Evolutionary conservation across 2,329 filamentous ascomycete genomes (phyloP), one percentile per base, ranked within the genome.

Genomic region (Daldinia sp.): DNA sequence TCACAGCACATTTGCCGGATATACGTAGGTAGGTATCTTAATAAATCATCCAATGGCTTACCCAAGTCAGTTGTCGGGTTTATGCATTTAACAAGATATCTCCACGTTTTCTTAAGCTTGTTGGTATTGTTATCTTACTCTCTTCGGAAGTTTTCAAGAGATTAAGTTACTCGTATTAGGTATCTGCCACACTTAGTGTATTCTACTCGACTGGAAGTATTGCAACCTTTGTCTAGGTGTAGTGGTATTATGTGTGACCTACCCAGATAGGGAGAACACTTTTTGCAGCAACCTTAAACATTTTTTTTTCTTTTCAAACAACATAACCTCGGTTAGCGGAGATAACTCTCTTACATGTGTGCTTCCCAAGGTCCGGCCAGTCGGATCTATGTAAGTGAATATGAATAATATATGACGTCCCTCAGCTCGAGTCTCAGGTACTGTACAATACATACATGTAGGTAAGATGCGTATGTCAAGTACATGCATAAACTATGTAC

Each of bases 361-460:
- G 20, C n/a, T 37, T 37, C 33, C 51, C n/a, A 35, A 37, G n/a
- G 33, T 26, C 51, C 51, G 33, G 26, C 30, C 33, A 39, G 51
- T 54, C 51, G 51, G 51, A 54, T 33, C 30, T 39, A 23, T 54
- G 10, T 39, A 54, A 33, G 50, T 23, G 18, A 37, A 35, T 54
- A 54, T 33, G 30, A 33, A 33, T 33, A 33, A 33, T 6, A 33
- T 33, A 33, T 37, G 33, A 35, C 50, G 30, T 53, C 13, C n/a
- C 20, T 6, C 30, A 33, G 30, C 7, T 33, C 23, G 30, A 37
- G 35, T 37, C 33, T 33, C 20, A 33, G 12, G 26, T 58, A 51
- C 30, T 12, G 26, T 58, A 51, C 30, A 42, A 33, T 33, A 41
- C 33, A n/a, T 42, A 44, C 28, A 18, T 55, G 9, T 35, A 9